phyloP scores from a whole-genome alignment of 1,284 basidiomycete species.

The Ceratobasidium sp. region DNA sequence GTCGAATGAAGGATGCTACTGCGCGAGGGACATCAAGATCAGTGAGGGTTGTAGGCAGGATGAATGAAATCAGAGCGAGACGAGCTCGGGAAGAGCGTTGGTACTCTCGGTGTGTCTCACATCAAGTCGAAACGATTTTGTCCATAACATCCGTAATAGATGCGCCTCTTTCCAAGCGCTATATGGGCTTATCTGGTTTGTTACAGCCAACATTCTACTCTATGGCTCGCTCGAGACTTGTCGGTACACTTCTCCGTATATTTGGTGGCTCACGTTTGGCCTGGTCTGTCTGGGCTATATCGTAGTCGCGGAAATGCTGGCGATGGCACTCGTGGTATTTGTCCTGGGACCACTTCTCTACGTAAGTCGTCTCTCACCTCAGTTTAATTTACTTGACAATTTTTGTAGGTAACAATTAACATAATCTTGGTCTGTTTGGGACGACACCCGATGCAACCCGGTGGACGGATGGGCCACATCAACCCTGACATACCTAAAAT shows the following conservation, averaged over 20 bases:
- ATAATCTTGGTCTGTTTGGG: constrained; percentile 81
- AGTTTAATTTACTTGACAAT: background rate
- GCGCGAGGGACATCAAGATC: constrained; percentile 1
- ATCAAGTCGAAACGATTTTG: background rate
- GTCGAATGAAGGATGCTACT: constrained; percentile 1
- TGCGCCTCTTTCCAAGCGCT: constrained; percentile 69
- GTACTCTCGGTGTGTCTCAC: constrained; percentile 34
- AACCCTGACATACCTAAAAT: constrained; percentile 82
- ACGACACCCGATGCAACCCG: constrained; percentile 62
- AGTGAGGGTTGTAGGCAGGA: constrained; percentile 15
- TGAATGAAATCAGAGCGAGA: constrained; percentile 6
- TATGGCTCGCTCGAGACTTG: constrained; percentile 81
- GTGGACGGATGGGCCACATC: constrained; percentile 64
- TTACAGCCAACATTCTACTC: constrained; percentile 80
- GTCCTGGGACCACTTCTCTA: constrained; percentile 81
- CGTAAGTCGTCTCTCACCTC: constrained; percentile 64
- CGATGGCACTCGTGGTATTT: constrained; percentile 80
- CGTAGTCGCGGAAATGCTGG: constrained; percentile 77
- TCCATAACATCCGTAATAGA: constrained; percentile 1
- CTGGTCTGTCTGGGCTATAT: constrained; percentile 84
- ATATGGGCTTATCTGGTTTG: constrained; percentile 81
- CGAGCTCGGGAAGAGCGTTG: constrained; percentile 38
- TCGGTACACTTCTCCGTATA: constrained; percentile 75
- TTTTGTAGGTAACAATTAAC: constrained; percentile 63
- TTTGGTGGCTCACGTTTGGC: constrained; percentile 86